Evolutionary conservation across 345 rosid genomes (phyloP).

Genomic region (Pistacia atlantica): DNA sequence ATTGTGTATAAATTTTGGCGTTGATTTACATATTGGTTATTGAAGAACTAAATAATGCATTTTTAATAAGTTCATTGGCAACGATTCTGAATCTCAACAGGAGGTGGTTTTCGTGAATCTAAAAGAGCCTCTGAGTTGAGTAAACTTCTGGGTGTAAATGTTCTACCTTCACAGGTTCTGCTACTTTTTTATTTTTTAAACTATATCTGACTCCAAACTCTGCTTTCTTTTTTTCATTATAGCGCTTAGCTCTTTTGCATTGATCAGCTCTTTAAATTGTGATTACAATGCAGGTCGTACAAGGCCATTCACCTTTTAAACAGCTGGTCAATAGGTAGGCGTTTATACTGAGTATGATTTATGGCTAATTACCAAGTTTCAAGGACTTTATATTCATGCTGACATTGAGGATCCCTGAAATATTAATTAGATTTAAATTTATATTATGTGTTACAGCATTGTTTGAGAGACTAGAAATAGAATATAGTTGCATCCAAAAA

Average conservation of each 20-base stretch:
- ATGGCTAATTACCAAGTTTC: background rate
- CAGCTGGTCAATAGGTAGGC: constrained; percentile 61
- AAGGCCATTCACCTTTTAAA: constrained; percentile 83
- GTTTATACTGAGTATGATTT: background rate
- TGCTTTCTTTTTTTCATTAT: background rate
- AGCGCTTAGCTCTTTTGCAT: background rate
- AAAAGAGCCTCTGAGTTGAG: constrained; percentile 76
- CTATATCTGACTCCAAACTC: background rate
- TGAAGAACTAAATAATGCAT: background rate
- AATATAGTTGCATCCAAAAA: background rate
- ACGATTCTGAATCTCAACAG: constrained; percentile 36
- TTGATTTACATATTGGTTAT: background rate
- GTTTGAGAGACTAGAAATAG: background rate
- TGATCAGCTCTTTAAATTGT: background rate
- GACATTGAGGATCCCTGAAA: background rate
- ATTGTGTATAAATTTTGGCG: background rate
- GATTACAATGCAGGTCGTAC: constrained; percentile 59
- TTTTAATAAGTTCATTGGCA: background rate
- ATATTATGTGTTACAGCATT: background rate
- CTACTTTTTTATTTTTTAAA: background rate
- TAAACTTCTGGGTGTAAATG: constrained; percentile 52
- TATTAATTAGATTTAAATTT: background rate
- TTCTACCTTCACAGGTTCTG: constrained; percentile 71
- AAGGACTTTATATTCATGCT: background rate
- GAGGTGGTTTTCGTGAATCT: constrained; percentile 86